Base-by-base conservation (phyloP, 352 stramenopile genomes). In the Phytophthora niederhauseri region DNA sequence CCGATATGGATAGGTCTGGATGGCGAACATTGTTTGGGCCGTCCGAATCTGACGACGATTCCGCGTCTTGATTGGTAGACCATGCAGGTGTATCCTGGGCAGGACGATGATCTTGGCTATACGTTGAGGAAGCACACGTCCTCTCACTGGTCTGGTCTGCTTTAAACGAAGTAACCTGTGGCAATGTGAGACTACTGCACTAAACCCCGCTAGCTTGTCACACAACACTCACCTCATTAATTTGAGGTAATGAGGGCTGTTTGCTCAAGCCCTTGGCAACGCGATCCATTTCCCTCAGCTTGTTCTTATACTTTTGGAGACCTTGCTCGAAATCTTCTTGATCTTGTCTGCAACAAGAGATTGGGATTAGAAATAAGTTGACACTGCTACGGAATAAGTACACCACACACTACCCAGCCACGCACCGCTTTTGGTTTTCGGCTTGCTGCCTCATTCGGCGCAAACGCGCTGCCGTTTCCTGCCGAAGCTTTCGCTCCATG, bases 261-360 rank as follows among this genome's bases (percentile, higher is more conserved):
- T 57, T 70, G 48, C 19, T 61, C 2, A 90, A 58, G 1, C 81
- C 84, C 68, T 91, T 90, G 0, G 82, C 84, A 8, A 85, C 75
- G 1, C 81, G 76, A 63, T 94, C 81, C 22, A 91, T 64, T 46
- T 87, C 79, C n/a, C 76, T 76, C 30, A 84, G 73, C n/a, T 80
- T 84, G n/a, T 50, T 82, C 43, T 87, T 91, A 72, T 85, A 85
- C 2, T 70, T 70, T 41, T 75, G 68, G 6, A 92, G 70, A 2
- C 81, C 77, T 61, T 82, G 74, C 31, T 90, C 72, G 30, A 87
- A 79, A 9, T 77, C 60, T 52, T 91, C 81, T 49, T 75, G 54
- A 14, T 90, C 73, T 60, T 79, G 80, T 14, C 85, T 93, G 28
- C 2, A 49, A 15, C 8, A 22, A 15, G 46, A 38, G 20, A 43